A percentile compares a stretch with the other conserved stretches of the same genome.
Conservation (phyloP, 495 filamentous ascomycete genomes). For the Penicillium waksmanii region DNA sequence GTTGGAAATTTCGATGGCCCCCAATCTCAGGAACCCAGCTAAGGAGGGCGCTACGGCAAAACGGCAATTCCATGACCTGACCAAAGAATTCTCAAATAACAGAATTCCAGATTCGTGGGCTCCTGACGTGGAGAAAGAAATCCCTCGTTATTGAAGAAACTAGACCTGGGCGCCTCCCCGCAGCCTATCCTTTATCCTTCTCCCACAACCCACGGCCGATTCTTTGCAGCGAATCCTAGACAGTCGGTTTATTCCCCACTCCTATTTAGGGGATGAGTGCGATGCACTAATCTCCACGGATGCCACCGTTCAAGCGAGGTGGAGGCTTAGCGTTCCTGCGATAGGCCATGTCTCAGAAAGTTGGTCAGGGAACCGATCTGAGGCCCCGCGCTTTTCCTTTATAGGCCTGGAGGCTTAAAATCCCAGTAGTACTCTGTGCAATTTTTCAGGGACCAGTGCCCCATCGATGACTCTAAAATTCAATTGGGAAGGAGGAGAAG, state of each 20-base stretch:
- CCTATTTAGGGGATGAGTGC: background rate
- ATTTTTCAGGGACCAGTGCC: too few species aligned
- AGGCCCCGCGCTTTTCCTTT: background rate
- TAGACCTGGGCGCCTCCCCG: too few species aligned
- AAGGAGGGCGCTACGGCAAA: too few species aligned
- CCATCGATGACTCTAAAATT: background rate
- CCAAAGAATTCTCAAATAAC: too few species aligned
- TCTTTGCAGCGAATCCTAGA: background rate
- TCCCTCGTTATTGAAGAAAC: too few species aligned
- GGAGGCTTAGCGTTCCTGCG: background rate
- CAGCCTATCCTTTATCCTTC: too few species aligned
- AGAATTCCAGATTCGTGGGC: too few species aligned
- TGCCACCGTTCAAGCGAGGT: background rate
- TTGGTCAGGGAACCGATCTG: background rate
- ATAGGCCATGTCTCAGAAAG: background rate
- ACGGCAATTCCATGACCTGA: too few species aligned
- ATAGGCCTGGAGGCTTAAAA: background rate
- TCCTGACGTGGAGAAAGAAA: too few species aligned
- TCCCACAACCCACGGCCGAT: background rate
- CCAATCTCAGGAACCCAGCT: too few species aligned
- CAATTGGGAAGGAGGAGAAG: background rate
- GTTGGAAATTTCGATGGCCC: too few species aligned
- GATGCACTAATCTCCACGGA: slow-evolving; percentile 1
- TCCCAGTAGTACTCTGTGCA: too few species aligned
- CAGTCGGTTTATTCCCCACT: background rate